A percentile compares a stretch with the other conserved stretches of the same genome.
These are phyloP conservation scores for Monocercomonoides exilis DNA, from an alignment of 78 protist genomes.

Conservation along the genomic window DNA sequence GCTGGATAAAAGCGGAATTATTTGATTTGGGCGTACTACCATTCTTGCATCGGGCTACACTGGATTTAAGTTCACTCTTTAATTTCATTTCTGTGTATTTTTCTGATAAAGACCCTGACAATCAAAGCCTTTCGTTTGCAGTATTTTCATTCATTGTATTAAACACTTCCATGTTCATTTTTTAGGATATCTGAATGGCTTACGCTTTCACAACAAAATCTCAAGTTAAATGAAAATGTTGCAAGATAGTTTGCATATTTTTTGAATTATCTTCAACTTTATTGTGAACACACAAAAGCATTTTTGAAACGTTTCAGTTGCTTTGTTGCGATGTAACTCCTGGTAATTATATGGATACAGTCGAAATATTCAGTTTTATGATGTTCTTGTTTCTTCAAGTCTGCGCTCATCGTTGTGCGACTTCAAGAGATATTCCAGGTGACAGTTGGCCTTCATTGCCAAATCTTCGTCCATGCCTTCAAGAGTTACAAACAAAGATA, in stretches of 20 bases:
- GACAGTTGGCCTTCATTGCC: background rate
- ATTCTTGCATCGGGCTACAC: background rate
- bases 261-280: background rate
- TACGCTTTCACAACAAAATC: background rate
- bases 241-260: background rate
- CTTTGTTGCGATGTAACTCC: background rate
- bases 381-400: conserved; percentile 10
- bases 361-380: background rate
- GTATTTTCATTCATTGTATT: background rate
- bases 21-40: background rate
- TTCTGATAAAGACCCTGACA: background rate
- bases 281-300: background rate
- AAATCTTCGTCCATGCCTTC: background rate
- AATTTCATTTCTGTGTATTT: background rate
- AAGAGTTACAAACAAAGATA: background rate
- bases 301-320: background rate
- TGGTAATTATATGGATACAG: background rate
- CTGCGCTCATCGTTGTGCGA: background rate
- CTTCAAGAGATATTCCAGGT: background rate
- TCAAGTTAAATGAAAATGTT: background rate
- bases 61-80: background rate
- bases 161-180: no score
- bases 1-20: background rate
- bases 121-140: background rate
- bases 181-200: background rate